A percentile compares a stretch with the other conserved stretches of the same genome.
phyloP scores from a whole-genome alignment of 768 basidiomycete genomes.

The Boletus huronensis region DNA sequence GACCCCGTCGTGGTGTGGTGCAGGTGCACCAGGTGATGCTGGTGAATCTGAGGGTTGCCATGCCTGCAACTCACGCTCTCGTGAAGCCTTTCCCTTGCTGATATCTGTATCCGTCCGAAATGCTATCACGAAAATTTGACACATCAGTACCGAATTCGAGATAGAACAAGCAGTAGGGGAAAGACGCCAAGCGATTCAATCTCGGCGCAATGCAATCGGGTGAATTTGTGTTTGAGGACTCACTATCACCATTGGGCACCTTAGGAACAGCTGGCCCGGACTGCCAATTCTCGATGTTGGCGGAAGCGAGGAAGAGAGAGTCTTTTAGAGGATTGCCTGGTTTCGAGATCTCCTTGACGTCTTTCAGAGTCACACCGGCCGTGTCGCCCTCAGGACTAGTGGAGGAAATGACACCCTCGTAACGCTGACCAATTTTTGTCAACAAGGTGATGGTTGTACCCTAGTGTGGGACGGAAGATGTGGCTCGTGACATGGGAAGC shows the following conservation, averaged over 20 bases:
- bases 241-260: slow-evolving; percentile 68
- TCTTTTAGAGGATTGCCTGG: slow-evolving; percentile 72
- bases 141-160: slow-evolving; percentile 12
- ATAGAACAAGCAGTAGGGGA: neutral
- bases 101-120: slow-evolving; percentile 86
- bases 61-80: slow-evolving; percentile 77
- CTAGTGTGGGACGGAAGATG: slow-evolving; percentile 35
- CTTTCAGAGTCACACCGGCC: slow-evolving; percentile 68
- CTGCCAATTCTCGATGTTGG: slow-evolving; percentile 70
- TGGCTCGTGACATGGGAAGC: slow-evolving; percentile 8
- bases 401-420: slow-evolving; percentile 67
- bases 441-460: slow-evolving; percentile 76
- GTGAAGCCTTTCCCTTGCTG: slow-evolving; percentile 47
- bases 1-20: slow-evolving; percentile 27
- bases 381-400: slow-evolving; percentile 65
- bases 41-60: slow-evolving; percentile 55
- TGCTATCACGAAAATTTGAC: slow-evolving; percentile 37
- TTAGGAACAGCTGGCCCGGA: slow-evolving; percentile 73
- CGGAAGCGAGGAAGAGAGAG: slow-evolving; percentile 60
- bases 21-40: slow-evolving; percentile 25
- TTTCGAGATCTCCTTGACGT: slow-evolving; percentile 68
- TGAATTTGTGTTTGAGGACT: slow-evolving; percentile 29
- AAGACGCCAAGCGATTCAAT: neutral
- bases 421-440: slow-evolving; percentile 68
- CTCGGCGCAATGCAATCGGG: neutral